Percentiles rank a stretch among this genome's conserved stretches.
phyloP scores from a whole-genome alignment of 2,329 filamentous ascomycete species.

The Claviceps spartinae region DNA sequence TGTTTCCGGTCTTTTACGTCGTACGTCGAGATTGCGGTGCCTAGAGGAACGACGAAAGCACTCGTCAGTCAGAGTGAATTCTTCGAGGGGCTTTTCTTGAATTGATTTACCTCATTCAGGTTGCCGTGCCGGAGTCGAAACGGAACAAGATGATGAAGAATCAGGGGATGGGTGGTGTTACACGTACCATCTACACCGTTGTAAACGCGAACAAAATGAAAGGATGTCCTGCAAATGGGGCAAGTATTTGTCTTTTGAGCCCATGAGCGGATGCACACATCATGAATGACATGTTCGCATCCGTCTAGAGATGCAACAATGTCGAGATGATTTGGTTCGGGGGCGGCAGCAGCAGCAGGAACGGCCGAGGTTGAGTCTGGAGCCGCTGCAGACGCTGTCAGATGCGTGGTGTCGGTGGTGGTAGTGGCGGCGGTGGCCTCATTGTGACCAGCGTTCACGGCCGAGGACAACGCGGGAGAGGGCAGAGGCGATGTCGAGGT shows the following conservation, averaged over 20 bases:
- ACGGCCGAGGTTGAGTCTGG: constrained; percentile 9
- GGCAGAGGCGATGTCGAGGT: constrained; percentile 2
- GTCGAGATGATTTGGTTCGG: constrained; percentile 24
- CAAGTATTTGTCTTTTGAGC: constrained; percentile 95
- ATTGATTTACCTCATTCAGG: neutral
- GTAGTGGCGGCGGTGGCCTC: neutral
- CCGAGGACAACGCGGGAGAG: constrained; percentile 5
- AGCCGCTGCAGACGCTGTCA: constrained; percentile 8
- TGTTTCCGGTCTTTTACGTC: constrained; percentile 73
- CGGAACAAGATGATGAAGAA: neutral
- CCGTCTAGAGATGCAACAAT: constrained; percentile 50
- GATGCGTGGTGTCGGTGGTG: constrained; percentile 6
- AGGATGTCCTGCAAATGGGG: constrained; percentile 85
- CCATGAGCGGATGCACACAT: constrained; percentile 88
- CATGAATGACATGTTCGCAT: constrained; percentile 85
- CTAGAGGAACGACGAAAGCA: constrained; percentile 20
- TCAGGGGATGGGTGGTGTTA: constrained; percentile 8
- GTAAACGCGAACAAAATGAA: constrained; percentile 81
- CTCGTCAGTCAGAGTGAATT: neutral
- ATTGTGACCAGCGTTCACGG: constrained; percentile 10
- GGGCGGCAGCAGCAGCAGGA: constrained; percentile 7
- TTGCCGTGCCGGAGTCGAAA: neutral
- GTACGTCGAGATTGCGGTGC: constrained; percentile 43
- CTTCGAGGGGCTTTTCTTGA: neutral
- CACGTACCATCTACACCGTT: constrained; percentile 64